Conservation (phyloP, 1,139 yeast genomes). For the Pichia sp. region DNA sequence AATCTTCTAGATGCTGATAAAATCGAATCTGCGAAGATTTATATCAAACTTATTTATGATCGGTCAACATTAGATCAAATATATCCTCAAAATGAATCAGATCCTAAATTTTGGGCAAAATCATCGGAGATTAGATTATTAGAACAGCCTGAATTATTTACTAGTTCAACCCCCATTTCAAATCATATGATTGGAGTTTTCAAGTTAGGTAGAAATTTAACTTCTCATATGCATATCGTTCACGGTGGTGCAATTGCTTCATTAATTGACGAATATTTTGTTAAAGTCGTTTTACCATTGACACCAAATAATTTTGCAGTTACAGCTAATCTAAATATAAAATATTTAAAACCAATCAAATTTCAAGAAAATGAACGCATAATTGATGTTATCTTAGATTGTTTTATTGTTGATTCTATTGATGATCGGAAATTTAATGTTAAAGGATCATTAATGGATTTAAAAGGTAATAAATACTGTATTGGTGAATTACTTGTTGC, state of each 20-base stretch:
- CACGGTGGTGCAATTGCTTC: conserved; percentile 55
- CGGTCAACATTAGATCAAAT: conserved; percentile 7
- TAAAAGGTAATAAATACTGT: conserved; percentile 18
- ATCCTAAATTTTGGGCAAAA: neutral
- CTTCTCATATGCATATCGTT: conserved; percentile 47
- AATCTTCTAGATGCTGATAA: conserved; percentile 18
- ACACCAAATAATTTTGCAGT: conserved; percentile 33
- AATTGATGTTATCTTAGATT: conserved; percentile 20
- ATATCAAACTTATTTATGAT: conserved; percentile 12
- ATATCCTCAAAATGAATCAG: neutral
- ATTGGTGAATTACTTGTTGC: conserved; percentile 23
- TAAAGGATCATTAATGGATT: conserved; percentile 17
- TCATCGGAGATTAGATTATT: neutral
- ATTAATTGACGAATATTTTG: conserved; percentile 46
- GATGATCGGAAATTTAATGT: conserved; percentile 21
- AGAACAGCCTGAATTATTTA: neutral
- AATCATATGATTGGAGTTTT: conserved; percentile 38
- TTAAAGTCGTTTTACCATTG: conserved; percentile 46
- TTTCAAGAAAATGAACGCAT: conserved; percentile 11
- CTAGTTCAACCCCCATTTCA: conserved; percentile 16
- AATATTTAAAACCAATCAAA: conserved; percentile 22
- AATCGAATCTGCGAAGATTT: conserved; percentile 19
- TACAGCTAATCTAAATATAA: conserved; percentile 26
- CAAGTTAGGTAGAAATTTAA: conserved; percentile 39
- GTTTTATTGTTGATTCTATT: conserved; percentile 17